A percentile compares a stretch with the other conserved stretches of the same genome.
These are phyloP conservation scores for Guyanaporus albipodus DNA, from an alignment of 768 basidiomycete species.

Conservation along the genomic window DNA sequence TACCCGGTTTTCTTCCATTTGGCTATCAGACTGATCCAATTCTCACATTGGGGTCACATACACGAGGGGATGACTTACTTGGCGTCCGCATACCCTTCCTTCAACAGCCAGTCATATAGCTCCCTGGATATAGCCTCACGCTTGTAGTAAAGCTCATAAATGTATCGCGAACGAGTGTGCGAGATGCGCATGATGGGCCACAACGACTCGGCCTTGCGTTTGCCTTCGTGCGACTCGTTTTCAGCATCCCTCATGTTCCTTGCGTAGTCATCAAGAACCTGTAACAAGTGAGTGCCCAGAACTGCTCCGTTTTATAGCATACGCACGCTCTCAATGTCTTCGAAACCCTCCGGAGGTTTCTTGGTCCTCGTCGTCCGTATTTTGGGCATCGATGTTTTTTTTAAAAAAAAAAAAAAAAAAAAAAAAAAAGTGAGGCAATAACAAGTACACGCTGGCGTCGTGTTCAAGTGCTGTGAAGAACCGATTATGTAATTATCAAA, in stretches of 20 bases:
- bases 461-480: too few species aligned
- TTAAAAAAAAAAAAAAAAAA: too few species aligned
- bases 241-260: constrained; percentile 99
- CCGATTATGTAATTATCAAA: too few species aligned
- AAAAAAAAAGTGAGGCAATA: too few species aligned
- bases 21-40: constrained; percentile 71
- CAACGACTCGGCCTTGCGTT: constrained; percentile 86
- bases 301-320: background rate
- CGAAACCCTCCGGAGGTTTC: constrained; percentile 91
- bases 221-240: constrained; percentile 98
- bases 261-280: constrained; percentile 97
- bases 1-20: constrained; percentile 99
- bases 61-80: constrained; percentile 57
- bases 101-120: constrained; percentile 96
- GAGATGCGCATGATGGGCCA: constrained; percentile 99
- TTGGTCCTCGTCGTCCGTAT: constrained; percentile 92
- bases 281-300: constrained; percentile 7
- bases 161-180: constrained; percentile 92
- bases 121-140: constrained; percentile 91
- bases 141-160: constrained; percentile 98
- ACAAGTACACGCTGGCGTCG: too few species aligned
- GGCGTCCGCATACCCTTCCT: constrained; percentile 94
- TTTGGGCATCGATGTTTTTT: too few species aligned
- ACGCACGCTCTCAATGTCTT: constrained; percentile 82
- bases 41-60: constrained; percentile 5